Evolutionary conservation across 768 basidiomycete genomes (phyloP).

Genomic region (Tulasnella sp.): DNA sequence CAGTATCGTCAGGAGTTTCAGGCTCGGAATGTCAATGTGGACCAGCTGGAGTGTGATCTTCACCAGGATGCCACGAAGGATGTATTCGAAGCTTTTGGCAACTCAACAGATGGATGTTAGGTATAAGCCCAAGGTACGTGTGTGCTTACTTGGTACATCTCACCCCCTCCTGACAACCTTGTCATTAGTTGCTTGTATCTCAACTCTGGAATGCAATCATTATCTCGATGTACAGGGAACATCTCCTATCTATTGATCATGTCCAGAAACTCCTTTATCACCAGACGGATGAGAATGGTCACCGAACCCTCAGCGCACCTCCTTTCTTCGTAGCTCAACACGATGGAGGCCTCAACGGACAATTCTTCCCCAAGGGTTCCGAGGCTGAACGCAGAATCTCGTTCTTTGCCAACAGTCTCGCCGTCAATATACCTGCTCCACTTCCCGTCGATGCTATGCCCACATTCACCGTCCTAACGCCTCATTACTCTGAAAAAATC

Average conservation of each 20-base stretch:
- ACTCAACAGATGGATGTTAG: conserved; percentile 93
- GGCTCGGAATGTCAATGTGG: conserved; percentile 91
- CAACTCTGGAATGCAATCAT: conserved; percentile 99
- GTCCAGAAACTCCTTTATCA: conserved; percentile 96
- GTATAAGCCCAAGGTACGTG: conserved; percentile 89
- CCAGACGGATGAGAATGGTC: conserved; percentile 79
- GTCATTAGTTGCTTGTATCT: conserved; percentile 73
- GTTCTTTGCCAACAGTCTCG: conserved; percentile 95
- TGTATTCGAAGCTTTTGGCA: conserved; percentile 88
- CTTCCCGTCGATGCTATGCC: conserved; percentile 97
- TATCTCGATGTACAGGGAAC: conserved; percentile 99
- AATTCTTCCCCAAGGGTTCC: conserved; percentile 78
- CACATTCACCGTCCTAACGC: conserved; percentile 93
- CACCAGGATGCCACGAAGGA: conserved; percentile 86
- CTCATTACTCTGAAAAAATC: conserved; percentile 99
- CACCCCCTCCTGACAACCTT: background rate
- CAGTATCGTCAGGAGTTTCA: conserved; percentile 76
- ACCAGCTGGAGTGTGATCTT: conserved; percentile 98
- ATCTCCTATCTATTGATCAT: conserved; percentile 91
- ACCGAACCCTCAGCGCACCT: conserved; percentile 82
- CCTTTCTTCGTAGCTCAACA: conserved; percentile 95
- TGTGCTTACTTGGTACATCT: background rate
- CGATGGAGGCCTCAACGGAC: conserved; percentile 69
- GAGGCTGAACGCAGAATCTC: conserved; percentile 96
- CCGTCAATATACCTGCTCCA: conserved; percentile 83